Evolutionary conservation across 257 asterid genomes (phyloP), one percentile per base, ranked within the genome.

Genomic region (Henckelia pumila): DNA sequence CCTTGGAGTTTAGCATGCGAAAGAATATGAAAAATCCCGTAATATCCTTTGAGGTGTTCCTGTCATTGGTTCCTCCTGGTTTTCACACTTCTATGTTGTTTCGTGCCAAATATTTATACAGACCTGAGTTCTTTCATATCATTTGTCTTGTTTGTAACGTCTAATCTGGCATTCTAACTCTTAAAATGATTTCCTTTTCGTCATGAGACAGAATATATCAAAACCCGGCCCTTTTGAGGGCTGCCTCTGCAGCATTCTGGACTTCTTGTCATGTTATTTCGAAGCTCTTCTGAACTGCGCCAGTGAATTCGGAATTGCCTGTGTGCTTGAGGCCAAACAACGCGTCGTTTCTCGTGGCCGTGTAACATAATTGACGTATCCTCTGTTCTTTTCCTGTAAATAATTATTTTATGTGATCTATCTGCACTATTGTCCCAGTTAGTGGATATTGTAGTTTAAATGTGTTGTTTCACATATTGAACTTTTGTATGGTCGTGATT

Each of bases 221-320:
- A 71, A 93, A 93, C 62, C 99, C 99, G 0, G 95, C 95, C 49
- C 88, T 93, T 22, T 73, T 86, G 8, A 81, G 82, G 69, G 99
- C 83, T 68, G 96, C 99, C 76, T 71, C 97, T 19, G 76, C 97
- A 3, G 95, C 97, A 0, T 93, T 90, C 87, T 93, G 96, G 99
- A 91, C 91, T 11, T 93, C 97, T 0, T 93, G 95, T 74, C 84
- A 73, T 29, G 89, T 90, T 6, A 80, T 93, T 85, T 93, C 99
- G 1, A 93, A 93, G 85, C 89, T 93, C 35, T 79, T 93, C 80
- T 93, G 81, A 90, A 77, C 75, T 69, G 68, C 73, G 3, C 49
- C 49, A 8, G 20, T 32, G 69, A 32, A 64, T 19, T 49, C 7
- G 19, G 52, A 61, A 63, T 28, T 52, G 56, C 59, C 11, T 5